Conservation (phyloP, 2,329 filamentous ascomycete genomes). For the Fusarium sp. region DNA sequence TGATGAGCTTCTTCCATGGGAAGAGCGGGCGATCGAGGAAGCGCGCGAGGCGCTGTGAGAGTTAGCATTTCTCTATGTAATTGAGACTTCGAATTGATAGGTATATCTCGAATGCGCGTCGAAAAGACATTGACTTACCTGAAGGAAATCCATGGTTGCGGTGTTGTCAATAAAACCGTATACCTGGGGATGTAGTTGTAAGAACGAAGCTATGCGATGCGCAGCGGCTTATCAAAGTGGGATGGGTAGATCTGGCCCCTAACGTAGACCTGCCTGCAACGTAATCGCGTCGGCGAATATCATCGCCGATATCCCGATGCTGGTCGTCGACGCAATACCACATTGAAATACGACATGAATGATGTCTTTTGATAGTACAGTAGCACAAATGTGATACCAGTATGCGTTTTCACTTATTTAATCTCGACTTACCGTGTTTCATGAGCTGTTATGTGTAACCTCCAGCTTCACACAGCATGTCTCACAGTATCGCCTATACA, state of each 20-base stretch:
- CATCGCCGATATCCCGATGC: slow-evolving; percentile 45
- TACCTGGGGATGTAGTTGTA: slow-evolving; percentile 44
- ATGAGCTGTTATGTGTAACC: background rate
- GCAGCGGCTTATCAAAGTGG: slow-evolving; percentile 35
- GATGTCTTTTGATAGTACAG: background rate
- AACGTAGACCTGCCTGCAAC: slow-evolving; percentile 8
- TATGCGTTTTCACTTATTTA: background rate
- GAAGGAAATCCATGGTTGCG: slow-evolving; percentile 63
- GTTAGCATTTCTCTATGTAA: slow-evolving; percentile 32
- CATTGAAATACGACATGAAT: slow-evolving; percentile 3
- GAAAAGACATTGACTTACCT: slow-evolving; percentile 53
- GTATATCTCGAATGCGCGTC: background rate
- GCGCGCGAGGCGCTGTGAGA: slow-evolving; percentile 77
- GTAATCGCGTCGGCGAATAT: slow-evolving; percentile 31
- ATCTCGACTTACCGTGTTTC: background rate
- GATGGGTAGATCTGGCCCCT: slow-evolving; percentile 49
- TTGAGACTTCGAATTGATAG: background rate
- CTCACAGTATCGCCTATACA: slow-evolving; percentile 12
- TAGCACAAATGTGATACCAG: background rate
- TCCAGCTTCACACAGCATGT: slow-evolving; percentile 14
- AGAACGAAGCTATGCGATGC: slow-evolving; percentile 38
- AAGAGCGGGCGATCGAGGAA: slow-evolving; percentile 93
- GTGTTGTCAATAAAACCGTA: slow-evolving; percentile 40
- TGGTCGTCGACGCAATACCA: background rate
- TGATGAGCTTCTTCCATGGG: slow-evolving; percentile 97